These are phyloP conservation scores for Colletotrichum tabaci DNA, from an alignment of 2,329 filamentous ascomycete genomes.

Conservation along the genomic window DNA sequence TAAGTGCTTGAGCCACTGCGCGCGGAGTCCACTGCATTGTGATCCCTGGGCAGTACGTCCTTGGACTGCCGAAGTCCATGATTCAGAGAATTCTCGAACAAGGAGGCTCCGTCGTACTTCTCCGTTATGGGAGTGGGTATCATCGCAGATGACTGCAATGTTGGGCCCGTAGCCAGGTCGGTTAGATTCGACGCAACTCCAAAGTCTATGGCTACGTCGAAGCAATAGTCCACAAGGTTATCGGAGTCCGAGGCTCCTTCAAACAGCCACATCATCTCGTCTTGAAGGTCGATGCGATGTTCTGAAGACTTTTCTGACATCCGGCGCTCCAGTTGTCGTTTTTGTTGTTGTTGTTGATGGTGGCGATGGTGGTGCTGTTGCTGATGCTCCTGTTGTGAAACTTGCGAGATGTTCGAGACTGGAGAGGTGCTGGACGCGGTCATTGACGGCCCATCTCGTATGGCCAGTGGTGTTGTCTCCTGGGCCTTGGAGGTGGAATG, in stretches of 20 bases:
- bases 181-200: not conserved
- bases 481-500: not conserved
- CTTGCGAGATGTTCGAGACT: not conserved
- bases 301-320: conserved; percentile 5
- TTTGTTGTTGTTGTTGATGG: too few species aligned
- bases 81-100: not conserved
- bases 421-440: not conserved
- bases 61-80: not conserved
- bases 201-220: not conserved
- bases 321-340: too few species aligned
- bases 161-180: not conserved
- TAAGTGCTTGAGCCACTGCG: not conserved
- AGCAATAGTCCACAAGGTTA: not conserved
- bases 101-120: not conserved
- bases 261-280: not conserved
- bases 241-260: not conserved
- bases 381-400: not conserved
- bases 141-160: too few species aligned
- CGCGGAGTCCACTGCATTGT: not conserved
- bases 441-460: not conserved
- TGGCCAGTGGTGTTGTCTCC: not conserved
- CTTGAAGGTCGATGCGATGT: not conserved
- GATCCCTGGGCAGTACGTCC: not conserved
- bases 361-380: too few species aligned
- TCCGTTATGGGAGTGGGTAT: not conserved